Percentiles rank a stretch among this genome's conserved stretches.
phyloP scores from a whole-genome alignment of 768 basidiomycete species.

The Strobilomyces confusus region DNA sequence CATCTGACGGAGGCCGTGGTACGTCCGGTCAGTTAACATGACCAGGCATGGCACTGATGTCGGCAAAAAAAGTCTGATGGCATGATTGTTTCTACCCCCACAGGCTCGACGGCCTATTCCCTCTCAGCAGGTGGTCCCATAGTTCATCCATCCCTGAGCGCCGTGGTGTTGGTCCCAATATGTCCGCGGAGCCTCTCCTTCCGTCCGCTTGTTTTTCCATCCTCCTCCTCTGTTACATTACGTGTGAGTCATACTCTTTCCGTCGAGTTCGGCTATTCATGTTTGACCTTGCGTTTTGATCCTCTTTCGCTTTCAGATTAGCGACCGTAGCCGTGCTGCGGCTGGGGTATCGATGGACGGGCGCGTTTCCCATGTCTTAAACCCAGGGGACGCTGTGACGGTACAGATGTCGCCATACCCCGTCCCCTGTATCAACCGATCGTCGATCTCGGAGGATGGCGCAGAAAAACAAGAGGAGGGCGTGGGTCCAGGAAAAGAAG shows the following conservation, averaged over 20 bases:
- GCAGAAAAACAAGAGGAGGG: slow-evolving; percentile 52
- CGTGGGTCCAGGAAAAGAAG: slow-evolving; percentile 75
- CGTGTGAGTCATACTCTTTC: slow-evolving; percentile 45
- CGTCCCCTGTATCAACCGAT: slow-evolving; percentile 89
- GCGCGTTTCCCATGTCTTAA: slow-evolving; percentile 74
- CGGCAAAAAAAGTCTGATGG: slow-evolving; percentile 71
- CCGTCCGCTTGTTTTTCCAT: slow-evolving; percentile 86
- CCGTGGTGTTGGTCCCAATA: slow-evolving; percentile 92
- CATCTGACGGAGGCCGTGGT: slow-evolving; percentile 95
- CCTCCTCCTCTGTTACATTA: slow-evolving; percentile 69
- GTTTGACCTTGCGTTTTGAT: slow-evolving; percentile 1
- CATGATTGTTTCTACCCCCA: slow-evolving; percentile 91
- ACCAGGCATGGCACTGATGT: slow-evolving; percentile 12
- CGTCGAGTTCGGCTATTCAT: not conserved
- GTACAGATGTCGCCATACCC: slow-evolving; percentile 85
- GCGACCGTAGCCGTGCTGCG: slow-evolving; percentile 77
- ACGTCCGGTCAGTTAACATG: slow-evolving; percentile 32
- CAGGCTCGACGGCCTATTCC: slow-evolving; percentile 95
- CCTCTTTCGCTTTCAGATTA: slow-evolving; percentile 51
- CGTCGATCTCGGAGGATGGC: slow-evolving; percentile 59
- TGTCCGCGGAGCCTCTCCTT: slow-evolving; percentile 92
- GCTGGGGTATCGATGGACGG: slow-evolving; percentile 95
- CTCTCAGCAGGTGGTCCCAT: slow-evolving; percentile 95
- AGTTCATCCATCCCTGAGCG: slow-evolving; percentile 87
- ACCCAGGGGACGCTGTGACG: slow-evolving; percentile 81